These are phyloP conservation scores for Geranium incanum DNA, from an alignment of 441 rosid genomes.

Conservation along the genomic window DNA sequence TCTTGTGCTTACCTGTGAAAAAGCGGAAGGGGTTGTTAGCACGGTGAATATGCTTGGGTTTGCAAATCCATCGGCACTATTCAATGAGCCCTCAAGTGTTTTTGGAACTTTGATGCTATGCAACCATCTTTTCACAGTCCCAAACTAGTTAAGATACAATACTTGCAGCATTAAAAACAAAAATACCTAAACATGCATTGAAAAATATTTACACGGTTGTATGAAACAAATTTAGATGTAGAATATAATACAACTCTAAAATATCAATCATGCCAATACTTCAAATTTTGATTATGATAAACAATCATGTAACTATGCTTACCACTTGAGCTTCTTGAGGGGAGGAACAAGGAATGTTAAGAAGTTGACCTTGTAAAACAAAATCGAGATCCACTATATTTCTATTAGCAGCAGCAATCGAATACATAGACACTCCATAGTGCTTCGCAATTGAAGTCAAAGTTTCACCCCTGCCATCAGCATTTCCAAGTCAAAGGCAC, in stretches of 20 bases:
- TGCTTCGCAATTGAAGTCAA: conserved; percentile 33
- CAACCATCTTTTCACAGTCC: conserved; percentile 14
- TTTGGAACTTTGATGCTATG: neutral
- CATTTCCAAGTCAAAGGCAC: neutral
- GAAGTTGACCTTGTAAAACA: conserved; percentile 28
- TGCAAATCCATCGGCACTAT: conserved; percentile 9
- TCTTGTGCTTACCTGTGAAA: conserved; percentile 16
- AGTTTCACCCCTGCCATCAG: conserved; percentile 30
- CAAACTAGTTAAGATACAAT: conserved; percentile 1
- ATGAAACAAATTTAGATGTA: neutral
- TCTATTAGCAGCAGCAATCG: conserved; percentile 19
- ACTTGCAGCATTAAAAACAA: neutral
- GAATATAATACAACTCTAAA: neutral
- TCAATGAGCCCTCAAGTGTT: neutral
- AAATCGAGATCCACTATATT: conserved; percentile 22
- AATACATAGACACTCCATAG: conserved; percentile 26
- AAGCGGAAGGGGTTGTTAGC: neutral
- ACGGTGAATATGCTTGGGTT: conserved; percentile 13
- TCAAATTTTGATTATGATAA: neutral
- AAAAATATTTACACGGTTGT: neutral
- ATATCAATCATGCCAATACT: neutral
- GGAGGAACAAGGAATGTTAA: conserved; percentile 21
- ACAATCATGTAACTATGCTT: neutral
- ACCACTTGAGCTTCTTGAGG: conserved; percentile 8
- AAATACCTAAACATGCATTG: neutral